Conservation (phyloP, 306 rosid genomes). For the Acacia confusa region DNA sequence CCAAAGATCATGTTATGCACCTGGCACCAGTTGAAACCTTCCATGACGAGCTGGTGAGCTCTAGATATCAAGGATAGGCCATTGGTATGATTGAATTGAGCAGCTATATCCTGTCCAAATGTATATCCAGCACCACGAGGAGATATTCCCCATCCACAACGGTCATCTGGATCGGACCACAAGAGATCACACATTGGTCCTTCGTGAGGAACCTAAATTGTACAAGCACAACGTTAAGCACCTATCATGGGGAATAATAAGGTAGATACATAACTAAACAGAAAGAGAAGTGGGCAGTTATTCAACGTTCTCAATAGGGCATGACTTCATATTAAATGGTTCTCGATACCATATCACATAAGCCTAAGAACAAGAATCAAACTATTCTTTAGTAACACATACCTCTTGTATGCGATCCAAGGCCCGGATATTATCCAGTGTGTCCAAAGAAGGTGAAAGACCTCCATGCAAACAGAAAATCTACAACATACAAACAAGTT, state of each 20-base stretch:
- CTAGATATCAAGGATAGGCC: constrained; percentile 95
- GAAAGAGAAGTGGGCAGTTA: constrained; percentile 14
- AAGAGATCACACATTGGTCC: constrained; percentile 99
- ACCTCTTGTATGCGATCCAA: constrained; percentile 98
- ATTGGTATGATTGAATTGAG: constrained; percentile 90
- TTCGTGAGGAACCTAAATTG: constrained; percentile 90
- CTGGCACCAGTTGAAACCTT: constrained; percentile 99
- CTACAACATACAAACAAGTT: constrained; percentile 44
- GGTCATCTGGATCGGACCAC: constrained; percentile 99
- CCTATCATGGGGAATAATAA: neutral
- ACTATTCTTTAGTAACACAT: constrained; percentile 24
- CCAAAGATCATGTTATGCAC: constrained; percentile 41
- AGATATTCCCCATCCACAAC: constrained; percentile 99
- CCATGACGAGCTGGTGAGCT: constrained; percentile 99
- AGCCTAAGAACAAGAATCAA: constrained; percentile 7
- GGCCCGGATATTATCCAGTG: constrained; percentile 88
- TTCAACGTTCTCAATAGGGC: neutral
- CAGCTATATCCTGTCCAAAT: constrained; percentile 97
- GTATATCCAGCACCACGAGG: constrained; percentile 99
- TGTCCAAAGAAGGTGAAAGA: constrained; percentile 95
- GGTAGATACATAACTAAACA: constrained; percentile 10
- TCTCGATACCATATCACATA: constrained; percentile 15
- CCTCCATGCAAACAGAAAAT: constrained; percentile 98
- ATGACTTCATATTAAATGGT: neutral
- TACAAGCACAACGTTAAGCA: constrained; percentile 21